These are phyloP conservation scores for Gaillardinia entomophila DNA, from an alignment of 805 yeast genomes.

Conservation along the genomic window DNA sequence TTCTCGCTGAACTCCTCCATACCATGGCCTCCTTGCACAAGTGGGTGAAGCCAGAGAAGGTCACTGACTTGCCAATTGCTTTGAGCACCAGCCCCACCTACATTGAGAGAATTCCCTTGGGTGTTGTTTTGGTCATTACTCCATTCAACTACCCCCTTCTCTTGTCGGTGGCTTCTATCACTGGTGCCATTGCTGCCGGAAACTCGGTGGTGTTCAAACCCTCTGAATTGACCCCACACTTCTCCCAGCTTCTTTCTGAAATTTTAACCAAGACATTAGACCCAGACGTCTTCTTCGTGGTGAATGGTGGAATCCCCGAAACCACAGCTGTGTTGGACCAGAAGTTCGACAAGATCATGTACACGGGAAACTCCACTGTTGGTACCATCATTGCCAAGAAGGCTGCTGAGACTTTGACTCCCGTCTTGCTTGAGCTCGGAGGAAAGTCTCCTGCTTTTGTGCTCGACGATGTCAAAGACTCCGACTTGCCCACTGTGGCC, in stretches of 20 bases:
- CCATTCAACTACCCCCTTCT: conserved; percentile 80
- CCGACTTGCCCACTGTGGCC: conserved; percentile 40
- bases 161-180: conserved; percentile 58
- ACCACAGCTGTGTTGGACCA: conserved; percentile 54
- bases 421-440: conserved; percentile 77
- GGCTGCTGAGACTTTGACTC: conserved; percentile 84
- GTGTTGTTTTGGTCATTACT: conserved; percentile 65
- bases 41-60: conserved; percentile 53
- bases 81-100: conserved; percentile 24
- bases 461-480: conserved; percentile 41
- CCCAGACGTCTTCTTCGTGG: conserved; percentile 51
- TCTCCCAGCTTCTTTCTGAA: conserved; percentile 50
- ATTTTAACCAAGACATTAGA: conserved; percentile 50
- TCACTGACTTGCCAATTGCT: conserved; percentile 30
- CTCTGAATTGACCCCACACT: conserved; percentile 63
- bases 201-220: conserved; percentile 75
- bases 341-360: conserved; percentile 76
- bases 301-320: conserved; percentile 69
- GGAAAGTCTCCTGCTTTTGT: conserved; percentile 87
- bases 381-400: conserved; percentile 73
- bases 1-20: conserved; percentile 50
- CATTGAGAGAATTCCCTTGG: conserved; percentile 39
- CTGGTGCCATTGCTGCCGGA: conserved; percentile 83
- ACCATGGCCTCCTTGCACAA: conserved; percentile 53
- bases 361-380: conserved; percentile 75